phyloP scores from a whole-genome alignment of 2,329 filamentous ascomycete genomes.

The Nakataea oryzae region DNA sequence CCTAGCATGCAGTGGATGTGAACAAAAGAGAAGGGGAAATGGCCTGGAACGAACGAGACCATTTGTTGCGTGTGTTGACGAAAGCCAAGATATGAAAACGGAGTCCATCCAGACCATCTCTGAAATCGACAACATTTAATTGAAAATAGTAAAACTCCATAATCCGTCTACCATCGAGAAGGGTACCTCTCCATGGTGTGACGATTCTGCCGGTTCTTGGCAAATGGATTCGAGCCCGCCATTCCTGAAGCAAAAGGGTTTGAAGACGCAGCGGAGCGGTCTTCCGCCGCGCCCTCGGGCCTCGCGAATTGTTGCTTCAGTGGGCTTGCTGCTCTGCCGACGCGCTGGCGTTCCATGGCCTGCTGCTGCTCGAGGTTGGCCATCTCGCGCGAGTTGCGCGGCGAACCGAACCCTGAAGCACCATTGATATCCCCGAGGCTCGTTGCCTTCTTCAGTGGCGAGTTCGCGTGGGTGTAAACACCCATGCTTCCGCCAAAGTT shows the following conservation, averaged over 20 bases:
- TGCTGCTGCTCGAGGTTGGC: slow-evolving; percentile 43
- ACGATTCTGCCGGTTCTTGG: slow-evolving; percentile 22
- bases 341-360: slow-evolving; percentile 15
- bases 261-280: background rate
- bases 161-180: slow-evolving; percentile 13
- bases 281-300: background rate
- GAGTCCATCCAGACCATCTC: too few species aligned
- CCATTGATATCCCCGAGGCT: slow-evolving; percentile 49
- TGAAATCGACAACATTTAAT: background rate
- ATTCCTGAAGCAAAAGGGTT: slow-evolving; percentile 1
- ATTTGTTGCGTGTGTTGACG: background rate
- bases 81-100: background rate
- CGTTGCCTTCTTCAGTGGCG: slow-evolving; percentile 69
- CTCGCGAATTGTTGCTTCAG: slow-evolving; percentile 23
- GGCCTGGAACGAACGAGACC: background rate
- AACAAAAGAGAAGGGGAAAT: background rate
- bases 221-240: slow-evolving; percentile 24
- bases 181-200: slow-evolving; percentile 31
- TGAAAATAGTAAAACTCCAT: background rate
- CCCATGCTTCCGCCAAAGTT: slow-evolving; percentile 65
- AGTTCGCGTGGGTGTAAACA: slow-evolving; percentile 68
- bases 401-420: slow-evolving; percentile 29
- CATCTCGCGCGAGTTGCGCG: slow-evolving; percentile 52
- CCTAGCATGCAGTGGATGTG: background rate
- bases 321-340: slow-evolving; percentile 26